Percentiles rank a stretch among this genome's conserved stretches.
Evolutionary conservation across 1,284 basidiomycete species (phyloP).

Genomic region (Taiwanofungus camphoratus): DNA sequence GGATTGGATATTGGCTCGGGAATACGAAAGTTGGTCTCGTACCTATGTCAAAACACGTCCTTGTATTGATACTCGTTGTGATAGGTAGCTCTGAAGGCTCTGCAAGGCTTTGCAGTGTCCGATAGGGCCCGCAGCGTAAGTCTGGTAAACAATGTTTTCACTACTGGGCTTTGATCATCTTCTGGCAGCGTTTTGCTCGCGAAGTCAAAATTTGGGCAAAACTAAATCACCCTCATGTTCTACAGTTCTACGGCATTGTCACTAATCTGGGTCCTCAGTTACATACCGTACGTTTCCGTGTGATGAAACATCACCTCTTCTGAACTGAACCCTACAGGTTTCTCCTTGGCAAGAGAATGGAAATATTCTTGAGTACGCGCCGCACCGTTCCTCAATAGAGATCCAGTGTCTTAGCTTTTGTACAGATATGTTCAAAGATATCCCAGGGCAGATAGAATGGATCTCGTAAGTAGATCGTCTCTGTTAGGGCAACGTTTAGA

Average conservation of each 20-base stretch:
- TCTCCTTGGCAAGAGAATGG: constrained; percentile 56
- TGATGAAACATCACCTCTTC: not conserved
- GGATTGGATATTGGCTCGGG: constrained; percentile 44
- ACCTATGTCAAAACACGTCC: no score
- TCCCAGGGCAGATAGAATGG: constrained; percentile 31
- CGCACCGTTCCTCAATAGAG: not conserved
- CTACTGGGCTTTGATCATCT: not conserved
- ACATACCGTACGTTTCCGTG: constrained; percentile 3
- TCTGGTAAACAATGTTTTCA: not conserved
- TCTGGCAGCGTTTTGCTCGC: constrained; percentile 42
- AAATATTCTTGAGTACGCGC: constrained; percentile 42
- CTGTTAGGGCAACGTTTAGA: no score
- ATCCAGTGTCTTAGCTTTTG: no score
- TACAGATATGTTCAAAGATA: constrained; percentile 33
- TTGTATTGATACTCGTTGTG: not conserved
- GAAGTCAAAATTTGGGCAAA: constrained; percentile 50
- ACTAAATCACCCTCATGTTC: constrained; percentile 42
- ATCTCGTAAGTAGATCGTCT: no score
- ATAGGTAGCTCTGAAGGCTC: constrained; percentile 52
- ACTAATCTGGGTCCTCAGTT: constrained; percentile 37
- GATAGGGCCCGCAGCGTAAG: constrained; percentile 36
- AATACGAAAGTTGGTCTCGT: constrained; percentile 34
- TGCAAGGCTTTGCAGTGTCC: constrained; percentile 38
- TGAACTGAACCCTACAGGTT: constrained; percentile 32
- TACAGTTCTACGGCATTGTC: constrained; percentile 48